phyloP scores from a whole-genome alignment of 495 filamentous ascomycete species.

The Recurvomyces mirabilis region DNA sequence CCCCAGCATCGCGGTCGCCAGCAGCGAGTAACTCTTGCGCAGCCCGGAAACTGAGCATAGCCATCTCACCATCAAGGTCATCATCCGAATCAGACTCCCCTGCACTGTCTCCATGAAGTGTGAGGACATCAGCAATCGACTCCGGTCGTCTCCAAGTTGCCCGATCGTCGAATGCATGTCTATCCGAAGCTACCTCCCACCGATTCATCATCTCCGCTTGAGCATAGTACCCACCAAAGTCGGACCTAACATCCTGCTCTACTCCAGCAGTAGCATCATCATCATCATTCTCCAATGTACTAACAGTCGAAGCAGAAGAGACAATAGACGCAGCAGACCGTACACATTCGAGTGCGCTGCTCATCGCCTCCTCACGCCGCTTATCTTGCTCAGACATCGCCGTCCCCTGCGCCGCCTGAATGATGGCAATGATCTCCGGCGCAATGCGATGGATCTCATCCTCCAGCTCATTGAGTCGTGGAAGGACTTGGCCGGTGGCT shows the following conservation, averaged over 20 bases:
- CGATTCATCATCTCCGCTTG: neutral
- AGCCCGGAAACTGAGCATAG: neutral
- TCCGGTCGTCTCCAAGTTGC: neutral
- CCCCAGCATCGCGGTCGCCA: neutral
- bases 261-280: too few relatives aligned
- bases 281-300: neutral
- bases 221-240: neutral
- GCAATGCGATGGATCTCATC: slow-evolving; percentile 16
- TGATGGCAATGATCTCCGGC: slow-evolving; percentile 5
- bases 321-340: slow-evolving; percentile 17
- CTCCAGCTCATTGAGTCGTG: slow-evolving; percentile 15
- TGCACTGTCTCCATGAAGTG: neutral
- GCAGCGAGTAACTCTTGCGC: neutral
- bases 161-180: neutral
- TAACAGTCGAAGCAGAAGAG: slow-evolving; percentile 16
- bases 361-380: slow-evolving; percentile 9
- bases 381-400: neutral
- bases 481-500: slow-evolving; percentile 9
- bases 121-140: neutral
- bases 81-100: neutral
- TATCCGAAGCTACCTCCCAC: neutral
- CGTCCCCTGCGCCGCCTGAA: slow-evolving; percentile 7
- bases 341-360: slow-evolving; percentile 17
- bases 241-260: neutral
- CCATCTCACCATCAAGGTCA: neutral